Conservation (phyloP, 2,329 filamentous ascomycete genomes). For the Alternaria arbusti region DNA sequence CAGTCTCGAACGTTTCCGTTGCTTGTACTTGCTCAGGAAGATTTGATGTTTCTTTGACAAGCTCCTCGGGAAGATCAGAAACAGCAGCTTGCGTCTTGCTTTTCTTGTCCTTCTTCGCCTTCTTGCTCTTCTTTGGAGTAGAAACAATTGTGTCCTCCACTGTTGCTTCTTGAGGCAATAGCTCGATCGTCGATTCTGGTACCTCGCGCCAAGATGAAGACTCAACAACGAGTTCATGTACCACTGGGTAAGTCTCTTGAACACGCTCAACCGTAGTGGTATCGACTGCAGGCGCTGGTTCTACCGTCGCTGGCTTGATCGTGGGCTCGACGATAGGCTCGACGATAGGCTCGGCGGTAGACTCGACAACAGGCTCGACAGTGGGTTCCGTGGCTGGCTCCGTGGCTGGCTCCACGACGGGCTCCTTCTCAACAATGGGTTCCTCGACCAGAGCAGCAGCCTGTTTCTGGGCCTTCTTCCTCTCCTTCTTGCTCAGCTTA, state of each 20-base stretch:
- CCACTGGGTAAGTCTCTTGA: background rate
- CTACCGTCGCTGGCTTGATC: background rate
- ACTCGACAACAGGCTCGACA: background rate
- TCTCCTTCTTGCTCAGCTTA: constrained; percentile 46
- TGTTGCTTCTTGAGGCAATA: constrained; percentile 10
- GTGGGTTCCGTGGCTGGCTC: background rate
- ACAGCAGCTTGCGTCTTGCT: constrained; percentile 22
- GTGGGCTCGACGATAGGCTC: background rate
- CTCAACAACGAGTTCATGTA: background rate
- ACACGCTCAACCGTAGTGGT: background rate
- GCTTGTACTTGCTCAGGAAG: constrained; percentile 2
- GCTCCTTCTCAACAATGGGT: constrained; percentile 2
- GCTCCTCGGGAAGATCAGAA: constrained; percentile 10
- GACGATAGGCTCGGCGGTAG: background rate
- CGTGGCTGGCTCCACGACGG: background rate
- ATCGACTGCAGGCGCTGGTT: constrained; percentile 1
- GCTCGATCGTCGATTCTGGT: constrained; percentile 1
- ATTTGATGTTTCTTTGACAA: background rate
- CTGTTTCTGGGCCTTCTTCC: constrained; percentile 39
- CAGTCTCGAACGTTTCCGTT: background rate
- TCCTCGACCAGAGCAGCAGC: constrained; percentile 15
- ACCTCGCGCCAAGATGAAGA: background rate
- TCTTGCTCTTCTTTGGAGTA: constrained; percentile 31
- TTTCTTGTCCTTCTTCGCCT: constrained; percentile 42
- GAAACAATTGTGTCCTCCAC: constrained; percentile 21